These are phyloP conservation scores for Marsdenia floribunda DNA, from an alignment of 257 asterid species.

Conservation along the genomic window DNA sequence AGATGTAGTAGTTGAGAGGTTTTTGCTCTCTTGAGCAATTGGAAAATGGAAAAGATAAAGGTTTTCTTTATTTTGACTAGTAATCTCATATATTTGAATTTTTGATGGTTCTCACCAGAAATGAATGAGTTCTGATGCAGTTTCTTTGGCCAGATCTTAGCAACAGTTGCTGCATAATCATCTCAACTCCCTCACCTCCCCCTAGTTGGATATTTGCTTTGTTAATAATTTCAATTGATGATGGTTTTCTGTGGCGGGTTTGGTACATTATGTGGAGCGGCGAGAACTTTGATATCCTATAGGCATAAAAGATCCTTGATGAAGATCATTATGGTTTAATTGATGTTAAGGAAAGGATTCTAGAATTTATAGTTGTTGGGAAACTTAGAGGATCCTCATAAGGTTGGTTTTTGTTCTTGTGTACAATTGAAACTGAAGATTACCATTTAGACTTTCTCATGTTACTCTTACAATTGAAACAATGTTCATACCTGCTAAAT, in stretches of 20 bases:
- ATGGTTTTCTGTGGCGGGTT: slow-evolving; percentile 9
- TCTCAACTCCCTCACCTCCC: too few species aligned
- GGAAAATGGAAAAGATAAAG: not conserved
- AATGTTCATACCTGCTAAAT: not conserved
- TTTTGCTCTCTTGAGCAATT: not conserved
- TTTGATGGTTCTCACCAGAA: not conserved
- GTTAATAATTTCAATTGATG: not conserved
- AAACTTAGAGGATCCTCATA: slow-evolving; percentile 94
- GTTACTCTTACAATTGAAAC: not conserved
- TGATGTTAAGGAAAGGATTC: slow-evolving; percentile 96
- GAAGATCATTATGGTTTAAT: slow-evolving; percentile 97
- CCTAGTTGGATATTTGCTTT: not conserved
- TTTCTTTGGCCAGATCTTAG: not conserved
- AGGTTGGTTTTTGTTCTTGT: slow-evolving; percentile 46
- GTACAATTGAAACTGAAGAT: not conserved
- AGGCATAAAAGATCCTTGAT: slow-evolving; percentile 84
- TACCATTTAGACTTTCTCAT: not conserved
- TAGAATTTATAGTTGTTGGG: slow-evolving; percentile 99
- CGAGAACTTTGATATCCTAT: slow-evolving; percentile 82
- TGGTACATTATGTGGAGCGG: slow-evolving; percentile 45
- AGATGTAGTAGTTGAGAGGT: not conserved
- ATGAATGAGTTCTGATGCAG: not conserved
- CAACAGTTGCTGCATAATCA: not conserved
- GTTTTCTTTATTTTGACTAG: not conserved
- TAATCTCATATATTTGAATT: not conserved